Evolutionary conservation across 2,329 filamentous ascomycete genomes (phyloP), one percentile per base, ranked within the genome.

Genomic region (Fusarium virguliforme): DNA sequence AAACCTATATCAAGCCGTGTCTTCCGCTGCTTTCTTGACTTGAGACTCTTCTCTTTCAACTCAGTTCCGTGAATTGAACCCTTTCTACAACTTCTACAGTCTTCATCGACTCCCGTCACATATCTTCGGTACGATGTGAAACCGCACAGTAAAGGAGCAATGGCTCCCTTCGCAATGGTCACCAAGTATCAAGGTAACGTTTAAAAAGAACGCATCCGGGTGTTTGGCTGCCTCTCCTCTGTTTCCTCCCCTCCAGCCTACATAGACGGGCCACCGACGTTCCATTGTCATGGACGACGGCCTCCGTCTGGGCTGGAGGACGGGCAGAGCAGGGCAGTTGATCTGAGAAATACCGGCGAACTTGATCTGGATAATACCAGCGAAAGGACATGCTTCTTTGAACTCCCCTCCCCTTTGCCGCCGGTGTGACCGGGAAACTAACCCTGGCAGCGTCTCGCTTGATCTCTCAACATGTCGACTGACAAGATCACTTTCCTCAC

Each of bases 291-390:
- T n/a, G 60, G 43, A 18, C 12, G 8, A 40, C 8, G 43, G 15
- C 30, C 48, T 48, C 37, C 24, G n/a, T 60, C 34, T 12, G 10
- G 12, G 32, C 55, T 62, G 38, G 63, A 69, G 62, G 65, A 60
- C 65, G 46, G 57, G 64, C 62, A 75, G 71, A 74, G 76, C 72
- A 73, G 75, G 72, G 22, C 76, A 75, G 74, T 76, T 77, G 80
- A 79, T 91, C 90, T 92, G 90, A 92, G 90, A 92, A 88, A 92
- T 91, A 92, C 90, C 90, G 90, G 85, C 84, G 87, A 93, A 94
- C 91, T 93, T 93, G 91, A 93, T 92, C 90, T 92, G 90, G 89
- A 90, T 91, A 92, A 93, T 92, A 87, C 90, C 90, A 92, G 91
- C 91, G 92, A 91, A 93, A 93, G 91, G 89, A 93, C 89, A 91